Evolutionary conservation across 2,329 filamentous ascomycete species (phyloP).

Genomic region (Fusarium falciforme): DNA sequence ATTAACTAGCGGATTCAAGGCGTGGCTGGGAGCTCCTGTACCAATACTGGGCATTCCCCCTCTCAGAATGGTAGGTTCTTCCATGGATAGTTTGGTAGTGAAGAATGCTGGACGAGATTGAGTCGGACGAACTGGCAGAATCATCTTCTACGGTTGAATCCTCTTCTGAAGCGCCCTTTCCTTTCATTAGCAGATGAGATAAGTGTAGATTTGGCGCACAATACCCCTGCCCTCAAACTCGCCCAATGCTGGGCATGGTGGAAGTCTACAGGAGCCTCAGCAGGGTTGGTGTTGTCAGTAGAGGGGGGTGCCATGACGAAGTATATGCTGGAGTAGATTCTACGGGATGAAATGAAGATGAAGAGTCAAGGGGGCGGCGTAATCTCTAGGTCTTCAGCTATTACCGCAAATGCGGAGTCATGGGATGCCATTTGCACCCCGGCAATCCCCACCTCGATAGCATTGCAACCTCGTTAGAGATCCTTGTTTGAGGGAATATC

Average conservation of each 20-base stretch:
- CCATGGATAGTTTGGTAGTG: conserved; percentile 2
- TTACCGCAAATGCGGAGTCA: neutral
- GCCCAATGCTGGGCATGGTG: conserved; percentile 19
- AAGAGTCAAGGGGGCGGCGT: neutral
- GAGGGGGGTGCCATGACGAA: neutral
- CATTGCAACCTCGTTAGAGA: neutral
- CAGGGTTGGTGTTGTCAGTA: neutral
- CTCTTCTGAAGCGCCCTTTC: neutral
- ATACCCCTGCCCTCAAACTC: neutral
- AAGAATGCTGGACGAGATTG: conserved; percentile 1
- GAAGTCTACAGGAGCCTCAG: neutral
- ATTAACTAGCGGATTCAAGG: too few species aligned
- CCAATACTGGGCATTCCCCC: neutral
- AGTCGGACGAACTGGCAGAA: neutral
- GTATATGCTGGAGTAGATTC: neutral
- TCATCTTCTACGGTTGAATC: neutral
- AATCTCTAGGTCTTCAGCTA: neutral
- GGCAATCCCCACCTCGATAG: neutral
- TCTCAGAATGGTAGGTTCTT: conserved; percentile 9
- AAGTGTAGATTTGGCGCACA: neutral
- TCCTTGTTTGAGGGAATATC: neutral
- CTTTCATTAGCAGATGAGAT: neutral
- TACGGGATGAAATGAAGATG: neutral
- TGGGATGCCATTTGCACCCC: neutral
- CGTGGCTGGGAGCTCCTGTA: neutral